Conservation (phyloP, 169 alveolate species). For the Fabrea salina region DNA sequence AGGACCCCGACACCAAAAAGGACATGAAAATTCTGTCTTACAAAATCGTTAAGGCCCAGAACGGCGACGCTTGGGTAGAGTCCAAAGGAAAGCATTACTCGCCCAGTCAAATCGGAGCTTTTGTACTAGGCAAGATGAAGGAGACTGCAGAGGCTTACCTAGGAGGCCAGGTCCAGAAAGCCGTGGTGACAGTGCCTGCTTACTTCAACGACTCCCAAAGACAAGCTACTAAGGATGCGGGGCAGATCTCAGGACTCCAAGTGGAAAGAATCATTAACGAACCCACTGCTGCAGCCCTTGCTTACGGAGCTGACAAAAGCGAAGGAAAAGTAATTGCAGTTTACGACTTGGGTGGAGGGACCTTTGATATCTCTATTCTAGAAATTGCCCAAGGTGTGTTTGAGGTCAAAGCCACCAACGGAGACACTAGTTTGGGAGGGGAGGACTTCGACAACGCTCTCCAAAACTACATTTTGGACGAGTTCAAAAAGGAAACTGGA, state of each 20-base stretch:
- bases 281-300: conserved; percentile 99
- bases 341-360: conserved; percentile 93
- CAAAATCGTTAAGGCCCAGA: conserved; percentile 93
- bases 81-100: conserved; percentile 94
- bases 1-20: conserved; percentile 95
- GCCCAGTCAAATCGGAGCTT: conserved; percentile 97
- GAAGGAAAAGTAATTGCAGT: conserved; percentile 93
- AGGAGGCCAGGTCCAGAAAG: conserved; percentile 92
- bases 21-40: conserved; percentile 95
- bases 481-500: conserved; percentile 94
- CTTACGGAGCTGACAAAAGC: conserved; percentile 97
- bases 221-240: conserved; percentile 98
- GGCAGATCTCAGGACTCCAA: conserved; percentile 93
- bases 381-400: conserved; percentile 98
- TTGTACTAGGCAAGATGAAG: conserved; percentile 93
- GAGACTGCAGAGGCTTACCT: conserved; percentile 96
- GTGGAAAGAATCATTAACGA: conserved; percentile 98
- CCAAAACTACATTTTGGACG: conserved; percentile 90
- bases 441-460: conserved; percentile 98
- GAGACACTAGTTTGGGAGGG: conserved; percentile 99
- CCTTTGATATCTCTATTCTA: conserved; percentile 97
- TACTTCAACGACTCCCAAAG: conserved; percentile 96
- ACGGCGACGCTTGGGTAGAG: conserved; percentile 98
- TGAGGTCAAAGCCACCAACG: conserved; percentile 98
- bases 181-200: conserved; percentile 97